phyloP scores from a whole-genome alignment of 139 green algal genomes.

The Chlamydomonas sp. region DNA sequence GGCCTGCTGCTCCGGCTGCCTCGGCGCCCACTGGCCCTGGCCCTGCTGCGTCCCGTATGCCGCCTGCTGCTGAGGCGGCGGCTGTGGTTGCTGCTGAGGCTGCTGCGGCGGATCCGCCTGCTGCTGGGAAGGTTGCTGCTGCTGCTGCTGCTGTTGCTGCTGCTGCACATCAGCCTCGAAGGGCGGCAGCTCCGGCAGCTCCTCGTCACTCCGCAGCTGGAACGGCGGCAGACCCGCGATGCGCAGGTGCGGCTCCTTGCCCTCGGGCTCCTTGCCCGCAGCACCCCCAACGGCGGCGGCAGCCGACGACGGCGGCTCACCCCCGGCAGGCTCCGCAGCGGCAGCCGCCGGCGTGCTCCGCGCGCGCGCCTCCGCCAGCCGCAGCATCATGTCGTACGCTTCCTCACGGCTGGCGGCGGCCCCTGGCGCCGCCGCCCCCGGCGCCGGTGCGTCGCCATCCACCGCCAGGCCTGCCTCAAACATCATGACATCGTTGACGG shows the following conservation, averaged over 20 bases:
- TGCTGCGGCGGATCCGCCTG: background rate
- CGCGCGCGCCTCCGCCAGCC: slow-evolving; percentile 15
- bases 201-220: background rate
- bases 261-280: background rate
- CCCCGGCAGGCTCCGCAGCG: background rate
- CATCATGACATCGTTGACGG: background rate
- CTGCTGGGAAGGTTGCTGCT: background rate
- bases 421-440: background rate
- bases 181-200: slow-evolving; percentile 30
- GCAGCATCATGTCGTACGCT: slow-evolving; percentile 28
- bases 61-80: background rate
- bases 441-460: background rate
- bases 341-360: background rate
- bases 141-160: background rate
- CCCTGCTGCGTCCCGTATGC: background rate
- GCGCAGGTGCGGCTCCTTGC: background rate
- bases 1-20: background rate
- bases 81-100: background rate
- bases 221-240: slow-evolving; percentile 15
- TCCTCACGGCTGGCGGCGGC: background rate
- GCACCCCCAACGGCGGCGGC: background rate
- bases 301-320: background rate
- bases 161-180: background rate
- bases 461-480: slow-evolving; percentile 15
- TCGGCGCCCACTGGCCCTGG: too few species aligned